Evolutionary conservation across 345 rosid genomes (phyloP), one percentile per base, ranked within the genome.

Genomic region (Heritiera fomes): DNA sequence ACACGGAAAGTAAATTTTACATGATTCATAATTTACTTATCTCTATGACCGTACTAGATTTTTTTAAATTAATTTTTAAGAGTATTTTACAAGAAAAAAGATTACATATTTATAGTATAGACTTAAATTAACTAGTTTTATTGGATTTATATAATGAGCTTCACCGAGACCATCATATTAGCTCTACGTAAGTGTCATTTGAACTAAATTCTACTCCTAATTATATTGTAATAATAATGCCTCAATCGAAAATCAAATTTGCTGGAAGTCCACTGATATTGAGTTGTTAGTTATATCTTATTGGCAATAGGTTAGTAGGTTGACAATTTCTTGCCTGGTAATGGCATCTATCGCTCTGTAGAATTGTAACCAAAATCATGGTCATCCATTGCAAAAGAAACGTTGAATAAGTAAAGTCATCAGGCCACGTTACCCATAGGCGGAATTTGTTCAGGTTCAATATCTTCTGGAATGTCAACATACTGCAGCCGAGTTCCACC

Each of bases 371-470:
- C 46, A 30, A 45, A 43, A 32, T 15, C 56, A 58, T 38, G 9
- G 13, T 61, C 70, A 46, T 32, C 40, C 43, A 50, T 49, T 6
- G 20, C n/a, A 32, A 30, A 71, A 52, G 75, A 71, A 49, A 8
- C 14, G 14, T 50, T 52, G 30, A 55, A 52, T 18, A 30, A 50
- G 75, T 30, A 8, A 53, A 38, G 55, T 60, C 77, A 91, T 97
- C 98, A 92, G 14, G 94, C 88, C 78, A 91, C 98, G 85, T 93
- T 95, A 81, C 98, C 99, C 98, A 95, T 89, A 2, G 99, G 97
- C 58, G 89, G 87, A 76, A 93, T 93, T 50, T 95, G 98, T 74
- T 89, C 92, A 28, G 99, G 99, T 83, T 95, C 94, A 10, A 92
- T 90, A 81, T 92, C 94, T 82, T 93, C 96, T 7, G 94, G 92